Evolutionary conservation across 75 land plant species (phyloP).

Genomic region (Pinus tabuliformis): DNA sequence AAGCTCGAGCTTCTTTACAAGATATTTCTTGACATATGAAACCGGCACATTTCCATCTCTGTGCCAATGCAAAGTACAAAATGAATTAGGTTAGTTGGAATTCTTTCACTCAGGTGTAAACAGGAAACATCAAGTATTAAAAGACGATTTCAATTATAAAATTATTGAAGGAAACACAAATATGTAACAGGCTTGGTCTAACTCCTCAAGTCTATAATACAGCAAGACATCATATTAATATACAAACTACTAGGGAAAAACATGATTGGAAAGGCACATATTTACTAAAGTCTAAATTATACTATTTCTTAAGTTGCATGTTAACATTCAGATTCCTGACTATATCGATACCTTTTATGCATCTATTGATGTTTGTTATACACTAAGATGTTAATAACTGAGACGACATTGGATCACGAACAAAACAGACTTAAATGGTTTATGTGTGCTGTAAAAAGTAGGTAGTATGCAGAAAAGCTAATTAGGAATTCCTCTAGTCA

Average conservation of each 20-base stretch:
- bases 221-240: too few species aligned
- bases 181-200: too few species aligned
- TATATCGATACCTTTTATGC: neutral
- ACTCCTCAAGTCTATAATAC: too few species aligned
- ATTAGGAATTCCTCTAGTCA: too few species aligned
- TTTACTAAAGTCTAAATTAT: neutral
- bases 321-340: neutral
- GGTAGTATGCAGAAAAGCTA: too few species aligned
- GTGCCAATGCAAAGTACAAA: slow-evolving; percentile 9
- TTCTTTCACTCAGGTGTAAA: neutral
- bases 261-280: neutral
- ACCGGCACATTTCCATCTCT: slow-evolving; percentile 90
- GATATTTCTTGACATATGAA: slow-evolving; percentile 80
- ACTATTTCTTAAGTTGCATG: neutral
- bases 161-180: too few species aligned
- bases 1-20: slow-evolving; percentile 73
- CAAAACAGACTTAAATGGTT: neutral
- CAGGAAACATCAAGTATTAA: neutral
- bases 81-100: neutral
- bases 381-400: neutral
- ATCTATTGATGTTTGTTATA: neutral
- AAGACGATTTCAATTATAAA: neutral
- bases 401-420: neutral
- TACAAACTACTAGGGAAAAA: neutral
- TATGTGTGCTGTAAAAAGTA: too few species aligned